Conservation (phyloP, 1,284 basidiomycete species). For the Malassezia furfur region DNA sequence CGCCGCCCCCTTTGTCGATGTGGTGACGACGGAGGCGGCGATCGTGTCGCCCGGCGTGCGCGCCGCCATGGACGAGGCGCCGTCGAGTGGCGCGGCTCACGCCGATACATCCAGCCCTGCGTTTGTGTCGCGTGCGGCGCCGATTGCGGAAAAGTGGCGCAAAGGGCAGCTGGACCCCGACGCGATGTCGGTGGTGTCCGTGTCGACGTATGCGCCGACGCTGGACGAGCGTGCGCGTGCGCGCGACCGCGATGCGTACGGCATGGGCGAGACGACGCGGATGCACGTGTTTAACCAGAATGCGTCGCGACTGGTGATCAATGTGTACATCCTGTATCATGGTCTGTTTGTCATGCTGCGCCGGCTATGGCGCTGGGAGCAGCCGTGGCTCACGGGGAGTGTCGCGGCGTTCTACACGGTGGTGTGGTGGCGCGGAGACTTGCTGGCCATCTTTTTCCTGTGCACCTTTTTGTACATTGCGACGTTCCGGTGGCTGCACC, state of each 20-base stretch:
- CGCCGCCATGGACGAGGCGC: neutral
- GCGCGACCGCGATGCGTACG: neutral
- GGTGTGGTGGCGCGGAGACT: constrained; percentile 24
- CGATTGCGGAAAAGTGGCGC: constrained; percentile 2
- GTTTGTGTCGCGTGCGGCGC: neutral
- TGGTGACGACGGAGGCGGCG: neutral
- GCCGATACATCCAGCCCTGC: neutral
- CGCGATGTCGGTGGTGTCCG: neutral
- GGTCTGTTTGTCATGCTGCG: constrained; percentile 16
- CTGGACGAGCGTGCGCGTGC: neutral
- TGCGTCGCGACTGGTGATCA: constrained; percentile 13
- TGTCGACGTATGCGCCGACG: neutral
- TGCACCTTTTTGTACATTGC: constrained; percentile 17
- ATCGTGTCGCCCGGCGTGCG: neutral
- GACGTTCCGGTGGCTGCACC: constrained; percentile 15
- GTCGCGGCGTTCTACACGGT: constrained; percentile 15
- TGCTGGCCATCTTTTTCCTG: constrained; percentile 18
- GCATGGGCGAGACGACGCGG: neutral
- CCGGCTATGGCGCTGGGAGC: constrained; percentile 22
- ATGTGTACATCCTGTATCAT: constrained; percentile 19
- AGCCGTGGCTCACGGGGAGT: constrained; percentile 7
- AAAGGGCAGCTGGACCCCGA: neutral
- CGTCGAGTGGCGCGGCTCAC: neutral
- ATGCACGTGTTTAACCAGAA: constrained; percentile 13
- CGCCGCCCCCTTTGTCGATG: too few relatives aligned